Percentiles rank a stretch among this genome's conserved stretches.
Conservation (phyloP, 2,329 filamentous ascomycete genomes). For the Leptodontidium sp. region DNA sequence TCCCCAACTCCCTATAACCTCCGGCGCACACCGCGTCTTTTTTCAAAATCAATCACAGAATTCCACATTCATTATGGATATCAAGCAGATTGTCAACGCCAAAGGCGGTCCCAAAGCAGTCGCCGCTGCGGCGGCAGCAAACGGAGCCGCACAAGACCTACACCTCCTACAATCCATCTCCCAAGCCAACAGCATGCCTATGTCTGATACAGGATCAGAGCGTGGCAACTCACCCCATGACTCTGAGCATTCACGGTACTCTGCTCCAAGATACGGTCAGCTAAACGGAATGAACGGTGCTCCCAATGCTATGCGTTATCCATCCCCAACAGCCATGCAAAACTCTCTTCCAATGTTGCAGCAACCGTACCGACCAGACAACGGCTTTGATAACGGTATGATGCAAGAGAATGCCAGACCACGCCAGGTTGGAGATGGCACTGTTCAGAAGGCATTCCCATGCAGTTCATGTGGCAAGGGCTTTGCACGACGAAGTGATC, state of each 20-base stretch:
- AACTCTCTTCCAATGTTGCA: constrained; percentile 47
- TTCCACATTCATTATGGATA: constrained; percentile 44
- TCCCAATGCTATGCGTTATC: constrained; percentile 46
- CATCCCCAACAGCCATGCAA: constrained; percentile 48
- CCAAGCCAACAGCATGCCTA: constrained; percentile 44
- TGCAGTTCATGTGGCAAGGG: constrained; percentile 91
- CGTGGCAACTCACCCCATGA: constrained; percentile 47
- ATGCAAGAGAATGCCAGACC: constrained; percentile 41
- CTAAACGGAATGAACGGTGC: constrained; percentile 40
- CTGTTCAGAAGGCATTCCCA: constrained; percentile 74
- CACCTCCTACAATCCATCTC: constrained; percentile 48
- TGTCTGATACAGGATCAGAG: constrained; percentile 47
- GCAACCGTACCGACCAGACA: constrained; percentile 44
- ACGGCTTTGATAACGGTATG: constrained; percentile 43
- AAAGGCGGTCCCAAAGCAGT: constrained; percentile 44
- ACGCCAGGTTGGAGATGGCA: constrained; percentile 36
- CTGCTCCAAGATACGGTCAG: constrained; percentile 41
- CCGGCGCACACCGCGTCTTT: constrained; percentile 21
- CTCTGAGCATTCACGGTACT: constrained; percentile 48
- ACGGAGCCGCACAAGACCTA: constrained; percentile 43
- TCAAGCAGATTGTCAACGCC: constrained; percentile 49
- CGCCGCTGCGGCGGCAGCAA: constrained; percentile 40
- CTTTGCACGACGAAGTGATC: constrained; percentile 92
- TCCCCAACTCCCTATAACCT: constrained; percentile 39
- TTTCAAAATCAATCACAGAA: constrained; percentile 14